Evolutionary conservation across 257 asterid genomes (phyloP).

Genomic region (Sherardia arvensis): DNA sequence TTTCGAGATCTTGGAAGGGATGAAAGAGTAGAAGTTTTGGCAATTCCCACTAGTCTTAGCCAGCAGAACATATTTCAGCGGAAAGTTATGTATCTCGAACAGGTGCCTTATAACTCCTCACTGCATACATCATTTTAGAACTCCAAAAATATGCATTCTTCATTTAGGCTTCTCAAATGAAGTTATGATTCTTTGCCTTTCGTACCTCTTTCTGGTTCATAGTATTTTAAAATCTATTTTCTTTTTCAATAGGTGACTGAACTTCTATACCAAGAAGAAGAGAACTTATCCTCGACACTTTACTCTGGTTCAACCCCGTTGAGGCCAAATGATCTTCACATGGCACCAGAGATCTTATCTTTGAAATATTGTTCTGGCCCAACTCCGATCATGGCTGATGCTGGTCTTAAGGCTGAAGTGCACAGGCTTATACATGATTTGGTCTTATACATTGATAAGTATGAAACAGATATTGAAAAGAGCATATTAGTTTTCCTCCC

Average conservation of each 20-base stretch:
- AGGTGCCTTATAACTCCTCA: background rate
- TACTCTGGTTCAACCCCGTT: no score
- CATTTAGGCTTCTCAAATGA: no score
- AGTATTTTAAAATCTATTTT: background rate
- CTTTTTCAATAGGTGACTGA: conserved; percentile 34
- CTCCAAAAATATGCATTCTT: no score
- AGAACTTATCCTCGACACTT: no score
- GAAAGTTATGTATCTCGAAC: conserved; percentile 59
- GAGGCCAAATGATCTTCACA: no score
- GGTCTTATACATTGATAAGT: conserved; percentile 72
- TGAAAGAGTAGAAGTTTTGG: conserved; percentile 89
- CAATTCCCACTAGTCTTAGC: conserved; percentile 67
- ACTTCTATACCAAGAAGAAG: conserved; percentile 16
- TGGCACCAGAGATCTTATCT: conserved; percentile 36
- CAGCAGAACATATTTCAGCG: conserved; percentile 50
- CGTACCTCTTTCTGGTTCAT: no score
- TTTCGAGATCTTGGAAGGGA: conserved; percentile 82
- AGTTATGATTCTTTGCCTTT: no score
- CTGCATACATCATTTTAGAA: no score
- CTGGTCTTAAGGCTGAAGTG: conserved; percentile 51
- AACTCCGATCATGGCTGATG: conserved; percentile 53
- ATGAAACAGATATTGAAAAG: conserved; percentile 89
- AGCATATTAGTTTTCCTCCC: conserved; percentile 95
- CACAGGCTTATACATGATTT: conserved; percentile 76
- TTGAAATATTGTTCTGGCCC: conserved; percentile 23